These are phyloP conservation scores for Trametes hirsuta DNA, from an alignment of 1,284 basidiomycete species.

Conservation along the genomic window DNA sequence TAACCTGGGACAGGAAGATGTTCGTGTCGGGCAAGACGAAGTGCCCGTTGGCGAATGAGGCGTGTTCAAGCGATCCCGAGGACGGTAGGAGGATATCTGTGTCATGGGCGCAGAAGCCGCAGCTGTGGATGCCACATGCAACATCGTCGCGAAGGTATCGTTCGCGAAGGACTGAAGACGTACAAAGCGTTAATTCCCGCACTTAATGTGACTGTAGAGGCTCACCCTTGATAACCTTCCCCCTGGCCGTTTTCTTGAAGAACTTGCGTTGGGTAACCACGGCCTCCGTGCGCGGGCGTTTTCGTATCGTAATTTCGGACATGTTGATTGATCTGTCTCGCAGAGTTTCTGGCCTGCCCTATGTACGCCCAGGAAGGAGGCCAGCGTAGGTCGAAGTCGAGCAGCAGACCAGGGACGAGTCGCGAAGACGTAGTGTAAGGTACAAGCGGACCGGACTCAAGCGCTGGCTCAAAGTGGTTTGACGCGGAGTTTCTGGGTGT, in stretches of 20 bases:
- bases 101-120: slow-evolving; percentile 60
- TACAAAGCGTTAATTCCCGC: slow-evolving; percentile 5
- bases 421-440: background rate
- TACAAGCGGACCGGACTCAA: background rate
- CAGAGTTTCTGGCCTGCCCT: background rate
- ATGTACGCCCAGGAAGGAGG: too few species aligned
- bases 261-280: slow-evolving; percentile 85
- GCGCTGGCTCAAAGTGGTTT: background rate
- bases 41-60: slow-evolving; percentile 65
- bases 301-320: slow-evolving; percentile 78
- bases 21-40: slow-evolving; percentile 96
- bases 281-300: slow-evolving; percentile 73
- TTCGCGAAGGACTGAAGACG: slow-evolving; percentile 80
- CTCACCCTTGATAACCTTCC: slow-evolving; percentile 93
- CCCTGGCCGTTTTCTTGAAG: slow-evolving; percentile 92
- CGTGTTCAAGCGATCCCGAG: slow-evolving; percentile 49
- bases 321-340: slow-evolving; percentile 30
- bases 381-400: too few species aligned
- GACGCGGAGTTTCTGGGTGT: background rate
- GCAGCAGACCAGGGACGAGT: background rate
- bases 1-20: slow-evolving; percentile 88
- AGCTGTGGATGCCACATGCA: slow-evolving; percentile 83
- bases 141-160: slow-evolving; percentile 94
- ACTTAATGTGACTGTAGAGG: slow-evolving; percentile 1
- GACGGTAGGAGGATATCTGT: slow-evolving; percentile 44